Evolutionary conservation across 2,329 filamentous ascomycete genomes (phyloP).

Genomic region (Parastagonospora nodorum): DNA sequence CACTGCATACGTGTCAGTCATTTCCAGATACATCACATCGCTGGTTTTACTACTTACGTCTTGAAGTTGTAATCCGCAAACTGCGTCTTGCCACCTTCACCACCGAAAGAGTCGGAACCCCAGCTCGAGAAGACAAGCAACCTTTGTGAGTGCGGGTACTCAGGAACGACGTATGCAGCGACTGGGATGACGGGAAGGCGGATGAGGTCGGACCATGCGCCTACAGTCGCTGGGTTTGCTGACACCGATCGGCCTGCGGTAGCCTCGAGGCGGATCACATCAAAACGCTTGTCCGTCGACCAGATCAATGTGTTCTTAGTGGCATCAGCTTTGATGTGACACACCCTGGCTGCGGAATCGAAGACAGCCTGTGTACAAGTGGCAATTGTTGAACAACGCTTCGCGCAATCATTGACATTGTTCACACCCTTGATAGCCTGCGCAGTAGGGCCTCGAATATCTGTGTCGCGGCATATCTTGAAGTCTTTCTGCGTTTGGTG

Average conservation of each 20-base stretch:
- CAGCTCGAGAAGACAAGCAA: slow-evolving; percentile 35
- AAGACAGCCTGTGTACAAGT: slow-evolving; percentile 29
- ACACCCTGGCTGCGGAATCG: slow-evolving; percentile 17
- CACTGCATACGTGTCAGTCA: slow-evolving; percentile 14
- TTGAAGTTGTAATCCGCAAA: slow-evolving; percentile 34
- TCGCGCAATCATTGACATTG: slow-evolving; percentile 24
- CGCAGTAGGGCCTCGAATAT: slow-evolving; percentile 24
- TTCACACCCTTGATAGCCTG: slow-evolving; percentile 18
- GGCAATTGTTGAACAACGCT: slow-evolving; percentile 23
- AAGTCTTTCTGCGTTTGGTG: slow-evolving; percentile 20
- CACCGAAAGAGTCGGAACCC: slow-evolving; percentile 32
- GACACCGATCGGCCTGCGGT: slow-evolving; percentile 16
- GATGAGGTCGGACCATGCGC: slow-evolving; percentile 32
- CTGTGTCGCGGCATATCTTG: slow-evolving; percentile 30
- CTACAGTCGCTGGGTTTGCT: slow-evolving; percentile 17
- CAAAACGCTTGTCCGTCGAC: slow-evolving; percentile 34
- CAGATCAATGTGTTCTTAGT: slow-evolving; percentile 28
- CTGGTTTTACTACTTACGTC: slow-evolving; percentile 13
- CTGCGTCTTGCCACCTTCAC: slow-evolving; percentile 26
- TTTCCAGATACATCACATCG: background rate
- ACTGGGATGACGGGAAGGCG: slow-evolving; percentile 35
- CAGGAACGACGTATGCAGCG: slow-evolving; percentile 33
- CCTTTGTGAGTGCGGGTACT: slow-evolving; percentile 25
- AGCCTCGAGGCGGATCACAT: slow-evolving; percentile 25
- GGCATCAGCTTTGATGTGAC: slow-evolving; percentile 32